Base-by-base conservation (phyloP, 2,329 filamentous ascomycete species). In the Xylariaceae sp. region DNA sequence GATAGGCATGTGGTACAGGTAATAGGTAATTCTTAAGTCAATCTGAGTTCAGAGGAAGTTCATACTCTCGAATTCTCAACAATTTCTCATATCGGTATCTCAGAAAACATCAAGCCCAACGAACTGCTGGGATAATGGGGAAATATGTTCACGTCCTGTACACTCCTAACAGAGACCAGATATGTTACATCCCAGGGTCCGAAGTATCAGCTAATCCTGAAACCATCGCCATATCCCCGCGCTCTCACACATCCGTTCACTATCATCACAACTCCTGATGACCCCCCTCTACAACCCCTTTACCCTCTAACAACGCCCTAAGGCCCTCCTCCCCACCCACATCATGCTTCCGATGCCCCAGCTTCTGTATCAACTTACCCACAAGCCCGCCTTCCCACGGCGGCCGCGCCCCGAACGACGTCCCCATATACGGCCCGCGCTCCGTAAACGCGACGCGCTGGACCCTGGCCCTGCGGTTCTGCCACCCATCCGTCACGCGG, bases 401-500 rank as follows among this genome's bases (percentile, higher is more conserved):
- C 14, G 19, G 40, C 50, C 47, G 2, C 41, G 41, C 18, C 2
- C 59, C 65, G 48, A 63, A 62, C 16, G 63, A 59, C 44, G 58
- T 59, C 16, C 66, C 66, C 67, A 68, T 69, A 12, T 67, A 71
- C 10, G 69, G 70, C 0, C 69, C 70, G 5, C 62, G 44, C n/a
- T 63, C 61, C 14, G 65, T 70, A 20, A 71, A 72, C 4, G 54
- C 57, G 3, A 72, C 68, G 4, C 64, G 57, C 57, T 69, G 69
- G 19, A 65, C 68, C 20, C 69, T 52, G 12, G 70, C 68, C 12
- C 59, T 57, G 2, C 70, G 56, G 44, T 70, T 68, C 18, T 59
- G 59, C 70, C 70, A 72, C 6, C 70, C 66, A 50, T 71, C 66
- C 12, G 61, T 54, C 20, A 66, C 62, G 2, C 47, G 53, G 21